phyloP scores from a whole-genome alignment of 2,329 filamentous ascomycete species.

The Claviceps citrina region DNA sequence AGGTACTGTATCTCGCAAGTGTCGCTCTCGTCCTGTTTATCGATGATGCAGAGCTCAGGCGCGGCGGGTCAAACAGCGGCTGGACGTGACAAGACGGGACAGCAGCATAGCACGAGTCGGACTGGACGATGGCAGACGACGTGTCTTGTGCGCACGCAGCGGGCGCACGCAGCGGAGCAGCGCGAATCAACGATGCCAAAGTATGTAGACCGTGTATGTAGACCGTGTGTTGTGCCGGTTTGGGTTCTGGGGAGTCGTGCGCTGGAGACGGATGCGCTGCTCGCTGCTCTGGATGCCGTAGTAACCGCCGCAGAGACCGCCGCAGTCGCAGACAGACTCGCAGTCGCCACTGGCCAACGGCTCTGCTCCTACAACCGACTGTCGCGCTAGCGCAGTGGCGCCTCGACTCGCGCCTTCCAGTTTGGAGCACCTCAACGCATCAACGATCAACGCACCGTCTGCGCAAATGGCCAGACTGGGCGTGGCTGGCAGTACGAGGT shows the following conservation, averaged over 20 bases:
- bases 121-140: too few species aligned
- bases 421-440: too few species aligned
- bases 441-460: too few species aligned
- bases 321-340: too few species aligned
- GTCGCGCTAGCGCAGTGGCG: too few species aligned
- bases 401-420: too few species aligned
- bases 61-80: not conserved
- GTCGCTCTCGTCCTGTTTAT: not conserved
- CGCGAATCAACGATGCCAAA: not conserved
- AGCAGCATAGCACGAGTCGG: not conserved
- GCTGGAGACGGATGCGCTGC: not conserved
- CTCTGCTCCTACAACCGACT: too few species aligned
- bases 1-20: not conserved
- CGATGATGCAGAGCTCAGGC: not conserved
- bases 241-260: too few species aligned
- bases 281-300: slow-evolving; percentile 10
- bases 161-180: not conserved
- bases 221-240: not conserved
- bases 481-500: too few species aligned
- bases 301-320: slow-evolving; percentile 14
- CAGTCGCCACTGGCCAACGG: too few species aligned
- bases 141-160: not conserved
- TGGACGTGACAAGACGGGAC: not conserved
- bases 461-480: too few species aligned
- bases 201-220: not conserved